Percentiles rank a stretch among this genome's conserved stretches.
These are phyloP conservation scores for Marsdenia floribunda DNA, from an alignment of 257 asterid species.

Conservation along the genomic window DNA sequence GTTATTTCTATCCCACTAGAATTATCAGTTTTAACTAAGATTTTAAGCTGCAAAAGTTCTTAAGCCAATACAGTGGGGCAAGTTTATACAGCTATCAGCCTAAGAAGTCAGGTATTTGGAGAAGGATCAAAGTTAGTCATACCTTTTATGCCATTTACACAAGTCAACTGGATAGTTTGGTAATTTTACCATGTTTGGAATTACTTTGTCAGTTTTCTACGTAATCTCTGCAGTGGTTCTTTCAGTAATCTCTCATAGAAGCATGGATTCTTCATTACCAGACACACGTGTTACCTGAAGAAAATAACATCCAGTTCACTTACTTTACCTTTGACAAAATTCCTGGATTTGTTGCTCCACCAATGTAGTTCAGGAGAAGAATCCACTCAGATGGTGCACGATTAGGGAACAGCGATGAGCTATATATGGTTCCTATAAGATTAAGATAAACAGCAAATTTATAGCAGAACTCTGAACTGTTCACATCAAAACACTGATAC, in stretches of 20 bases:
- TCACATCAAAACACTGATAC: neutral
- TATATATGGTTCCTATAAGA: constrained; percentile 83
- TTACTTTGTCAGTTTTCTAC: neutral
- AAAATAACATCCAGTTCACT: neutral
- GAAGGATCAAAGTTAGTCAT: neutral
- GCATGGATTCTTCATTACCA: neutral
- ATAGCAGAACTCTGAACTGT: too few relatives aligned
- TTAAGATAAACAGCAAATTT: constrained; percentile 17
- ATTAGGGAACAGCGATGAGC: constrained; percentile 94
- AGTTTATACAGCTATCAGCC: neutral
- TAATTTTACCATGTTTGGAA: neutral
- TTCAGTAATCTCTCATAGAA: neutral
- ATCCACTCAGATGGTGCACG: constrained; percentile 92
- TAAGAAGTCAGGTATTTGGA: neutral
- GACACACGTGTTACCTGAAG: neutral
- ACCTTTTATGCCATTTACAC: neutral
- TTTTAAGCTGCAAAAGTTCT: neutral
- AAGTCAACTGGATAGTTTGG: neutral
- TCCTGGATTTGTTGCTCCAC: constrained; percentile 84
- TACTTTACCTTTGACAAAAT: constrained; percentile 67
- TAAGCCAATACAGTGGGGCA: neutral
- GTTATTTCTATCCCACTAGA: neutral
- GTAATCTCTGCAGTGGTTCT: neutral
- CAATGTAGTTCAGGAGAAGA: constrained; percentile 92
- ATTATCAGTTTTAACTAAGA: neutral